These are phyloP conservation scores for Candida parachauliodes DNA, from an alignment of 805 yeast species.

Conservation along the genomic window DNA sequence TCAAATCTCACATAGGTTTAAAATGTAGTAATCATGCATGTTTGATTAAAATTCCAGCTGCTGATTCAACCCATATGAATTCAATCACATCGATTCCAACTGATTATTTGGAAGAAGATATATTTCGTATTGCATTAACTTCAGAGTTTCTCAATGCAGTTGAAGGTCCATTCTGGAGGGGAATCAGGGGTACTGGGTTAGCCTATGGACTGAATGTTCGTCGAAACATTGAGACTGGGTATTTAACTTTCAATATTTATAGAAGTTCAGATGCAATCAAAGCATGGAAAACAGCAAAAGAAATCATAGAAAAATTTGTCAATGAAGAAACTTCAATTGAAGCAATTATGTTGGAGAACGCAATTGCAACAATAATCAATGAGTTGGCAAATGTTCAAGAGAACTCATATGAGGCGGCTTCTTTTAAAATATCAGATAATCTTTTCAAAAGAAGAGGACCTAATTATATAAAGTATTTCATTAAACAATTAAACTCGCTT, in stretches of 20 bases:
- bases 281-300: constrained; percentile 59
- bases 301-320: constrained; percentile 60
- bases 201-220: constrained; percentile 82
- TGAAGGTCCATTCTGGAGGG: constrained; percentile 97
- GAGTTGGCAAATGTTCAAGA: constrained; percentile 65
- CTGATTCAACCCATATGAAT: constrained; percentile 73
- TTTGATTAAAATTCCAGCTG: constrained; percentile 73
- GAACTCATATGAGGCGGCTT: constrained; percentile 64
- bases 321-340: constrained; percentile 55
- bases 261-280: constrained; percentile 80
- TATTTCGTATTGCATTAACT: constrained; percentile 67
- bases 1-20: constrained; percentile 54
- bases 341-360: constrained; percentile 58
- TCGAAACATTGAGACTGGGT: constrained; percentile 62
- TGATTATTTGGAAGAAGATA: constrained; percentile 46
- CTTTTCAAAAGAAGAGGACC: constrained; percentile 70
- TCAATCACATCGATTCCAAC: constrained; percentile 59
- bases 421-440: constrained; percentile 60
- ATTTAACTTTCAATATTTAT: constrained; percentile 62
- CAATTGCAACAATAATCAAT: constrained; percentile 73
- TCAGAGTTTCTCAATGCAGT: constrained; percentile 76
- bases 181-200: constrained; percentile 89
- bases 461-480: constrained; percentile 50
- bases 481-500: constrained; percentile 50
- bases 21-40: constrained; percentile 51